Percentiles rank a stretch among this genome's conserved stretches.
phyloP scores from a whole-genome alignment of 108 stramenopile species.

The Cyclotella distinguenda region DNA sequence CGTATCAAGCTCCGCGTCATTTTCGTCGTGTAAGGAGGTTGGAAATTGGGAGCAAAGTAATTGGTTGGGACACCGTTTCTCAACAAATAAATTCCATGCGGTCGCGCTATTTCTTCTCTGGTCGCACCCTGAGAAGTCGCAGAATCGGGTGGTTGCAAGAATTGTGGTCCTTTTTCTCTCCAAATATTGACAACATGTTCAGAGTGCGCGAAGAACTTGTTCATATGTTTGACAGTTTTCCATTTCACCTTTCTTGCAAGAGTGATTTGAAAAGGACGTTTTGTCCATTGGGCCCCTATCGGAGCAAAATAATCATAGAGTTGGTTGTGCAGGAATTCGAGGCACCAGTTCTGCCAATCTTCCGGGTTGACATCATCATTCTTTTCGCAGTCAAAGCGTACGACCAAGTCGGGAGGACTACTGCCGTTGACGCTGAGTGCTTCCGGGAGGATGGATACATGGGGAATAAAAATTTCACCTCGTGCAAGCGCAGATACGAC shows the following conservation, averaged over 20 bases:
- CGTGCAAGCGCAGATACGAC: constrained; percentile 74
- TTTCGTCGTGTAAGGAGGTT: constrained; percentile 87
- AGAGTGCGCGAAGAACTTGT: constrained; percentile 85
- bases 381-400: constrained; percentile 83
- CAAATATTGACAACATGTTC: constrained; percentile 84
- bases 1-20: constrained; percentile 74
- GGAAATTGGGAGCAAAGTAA: constrained; percentile 89
- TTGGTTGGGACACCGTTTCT: constrained; percentile 83
- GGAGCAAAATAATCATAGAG: constrained; percentile 78
- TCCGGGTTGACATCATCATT: constrained; percentile 86
- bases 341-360: constrained; percentile 90
- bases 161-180: constrained; percentile 87
- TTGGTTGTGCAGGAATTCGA: constrained; percentile 91
- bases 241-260: constrained; percentile 81
- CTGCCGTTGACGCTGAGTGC: constrained; percentile 73
- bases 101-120: constrained; percentile 72
- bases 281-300: constrained; percentile 72
- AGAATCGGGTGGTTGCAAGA: constrained; percentile 70
- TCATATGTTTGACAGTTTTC: constrained; percentile 92
- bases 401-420: constrained; percentile 78
- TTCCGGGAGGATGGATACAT: constrained; percentile 81
- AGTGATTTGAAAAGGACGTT: constrained; percentile 84
- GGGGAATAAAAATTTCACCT: constrained; percentile 90
- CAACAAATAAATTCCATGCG: constrained; percentile 85
- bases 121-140: constrained; percentile 62